Base-by-base conservation (phyloP, 345 rosid genomes). In the Gossypium ekmanianum region DNA sequence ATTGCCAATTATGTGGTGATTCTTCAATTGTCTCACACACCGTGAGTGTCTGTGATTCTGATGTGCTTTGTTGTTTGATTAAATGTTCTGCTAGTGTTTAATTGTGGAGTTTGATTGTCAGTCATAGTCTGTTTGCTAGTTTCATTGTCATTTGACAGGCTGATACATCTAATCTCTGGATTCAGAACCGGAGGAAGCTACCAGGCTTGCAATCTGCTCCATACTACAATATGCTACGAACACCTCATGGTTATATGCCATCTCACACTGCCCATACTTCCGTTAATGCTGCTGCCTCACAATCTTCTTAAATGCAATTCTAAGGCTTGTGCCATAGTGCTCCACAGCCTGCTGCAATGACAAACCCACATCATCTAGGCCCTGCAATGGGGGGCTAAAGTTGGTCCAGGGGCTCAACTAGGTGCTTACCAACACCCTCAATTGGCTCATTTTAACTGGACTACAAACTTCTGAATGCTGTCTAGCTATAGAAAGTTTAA, bases 371-470 rank as follows among this genome's bases (percentile, higher is more conserved):
- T 84, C 98, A 85, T 81, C 79, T 92, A 80, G 91, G 89, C 16
- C 91, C 93, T 64, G 89, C 90, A 16, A 81, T 92, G 83, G 92
- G 93, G 92, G 41, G 90, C 88, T 44, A 89, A 85, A 75, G 89
- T 92, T 66, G 97, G 95, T 63, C 94, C 52, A 10, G 91, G 84
- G 52, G 87, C 90, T 22, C 97, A 92, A 84, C 89, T 87, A 11
- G 98, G 97, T 80, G 80, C 92, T 14, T 92, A 92, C 77, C 97
- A 90, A 89, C 97, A 89, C 81, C 89, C 96, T 44, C 98, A 88
- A 75, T 79, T 88, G 84, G 92, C 97, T 75, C 94, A 91, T 83
- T 88, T 85, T 81, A 92, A 87, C 75, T 94, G 98, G 98, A 83
- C 97, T 52, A 57, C 92, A 64, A 94, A 87, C 86, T 94, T 92